Base-by-base conservation (phyloP, 164 flowering plant species). In the Hamamelis virginiana region DNA sequence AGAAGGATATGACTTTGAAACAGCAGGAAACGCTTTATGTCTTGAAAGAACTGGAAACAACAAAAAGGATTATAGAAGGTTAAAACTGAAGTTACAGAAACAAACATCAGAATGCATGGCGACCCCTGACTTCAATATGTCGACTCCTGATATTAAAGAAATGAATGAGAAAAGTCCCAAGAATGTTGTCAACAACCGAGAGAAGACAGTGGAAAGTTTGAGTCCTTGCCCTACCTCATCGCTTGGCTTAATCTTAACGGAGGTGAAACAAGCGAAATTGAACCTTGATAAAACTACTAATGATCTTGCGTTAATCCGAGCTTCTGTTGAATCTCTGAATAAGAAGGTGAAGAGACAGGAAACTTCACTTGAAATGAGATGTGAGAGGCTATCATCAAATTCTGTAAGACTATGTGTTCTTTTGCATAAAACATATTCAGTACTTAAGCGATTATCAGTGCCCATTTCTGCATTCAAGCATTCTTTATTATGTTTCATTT, bases 11-110 rank as follows among this genome's bases (percentile, higher is more conserved):
- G 63, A 77, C 82, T 0, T 77, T 68, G 60, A 88, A 86, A 76
- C 88, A 88, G 69, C 66, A 77, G 53, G 86, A 88, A 69, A 85
- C 93, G 16, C 83, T 83, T 44, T 79, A 82, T 61, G 82, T 88
- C 22, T 72, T 88, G 13, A 88, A 78, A 81, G 88, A 86, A 38
- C 81, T 88, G 15, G 85, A 83, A 61, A 59, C 76, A 3, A 83
- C 89, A 8, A 88, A 88, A 67, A 75, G 68, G 46, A 71, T 85
- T 1, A 81, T 85, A 1, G 89, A 86, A 75, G 86, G 45, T 58
- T 88, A 15, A 88, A 86, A 59, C 57, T 71, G 61, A 86, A 82
- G 69, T 73, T 86, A 4, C 79, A 74, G 47, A 72, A 71, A 50
- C 82, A 85, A 71, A 78, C 74, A 5, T 5, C 62, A 70, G 66